These are phyloP conservation scores for Psilocybe mexicana DNA, from an alignment of 1,284 basidiomycete species.

Conservation along the genomic window DNA sequence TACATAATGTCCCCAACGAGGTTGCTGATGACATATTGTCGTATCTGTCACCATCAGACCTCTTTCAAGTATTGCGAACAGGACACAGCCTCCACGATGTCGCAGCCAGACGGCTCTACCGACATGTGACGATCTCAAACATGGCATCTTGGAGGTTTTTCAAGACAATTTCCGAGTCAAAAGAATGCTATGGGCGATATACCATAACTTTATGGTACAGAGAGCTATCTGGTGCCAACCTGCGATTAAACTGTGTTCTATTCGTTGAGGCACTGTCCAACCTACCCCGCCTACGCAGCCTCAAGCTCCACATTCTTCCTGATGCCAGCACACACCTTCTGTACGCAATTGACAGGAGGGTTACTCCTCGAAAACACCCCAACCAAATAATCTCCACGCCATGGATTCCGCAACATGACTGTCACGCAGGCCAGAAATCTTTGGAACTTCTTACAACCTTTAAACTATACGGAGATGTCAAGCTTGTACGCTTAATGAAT, in stretches of 20 bases:
- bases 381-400: no score
- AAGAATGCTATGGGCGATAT: background rate
- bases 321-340: no score
- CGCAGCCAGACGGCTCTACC: background rate
- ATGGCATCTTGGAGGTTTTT: background rate
- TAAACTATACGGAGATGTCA: no score
- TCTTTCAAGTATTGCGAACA: background rate
- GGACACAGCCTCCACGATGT: background rate
- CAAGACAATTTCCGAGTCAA: background rate
- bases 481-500: no score
- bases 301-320: background rate
- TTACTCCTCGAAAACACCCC: no score
- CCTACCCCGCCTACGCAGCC: background rate
- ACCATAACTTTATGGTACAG: background rate
- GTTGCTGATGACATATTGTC: background rate
- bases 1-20: background rate
- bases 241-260: background rate
- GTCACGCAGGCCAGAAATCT: no score
- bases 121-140: background rate
- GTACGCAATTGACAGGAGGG: background rate
- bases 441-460: no score
- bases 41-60: background rate
- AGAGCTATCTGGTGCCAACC: background rate
- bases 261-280: background rate
- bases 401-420: no score